phyloP scores from a whole-genome alignment of 2,329 filamentous ascomycete species.

The Lecanicillium sp. region DNA sequence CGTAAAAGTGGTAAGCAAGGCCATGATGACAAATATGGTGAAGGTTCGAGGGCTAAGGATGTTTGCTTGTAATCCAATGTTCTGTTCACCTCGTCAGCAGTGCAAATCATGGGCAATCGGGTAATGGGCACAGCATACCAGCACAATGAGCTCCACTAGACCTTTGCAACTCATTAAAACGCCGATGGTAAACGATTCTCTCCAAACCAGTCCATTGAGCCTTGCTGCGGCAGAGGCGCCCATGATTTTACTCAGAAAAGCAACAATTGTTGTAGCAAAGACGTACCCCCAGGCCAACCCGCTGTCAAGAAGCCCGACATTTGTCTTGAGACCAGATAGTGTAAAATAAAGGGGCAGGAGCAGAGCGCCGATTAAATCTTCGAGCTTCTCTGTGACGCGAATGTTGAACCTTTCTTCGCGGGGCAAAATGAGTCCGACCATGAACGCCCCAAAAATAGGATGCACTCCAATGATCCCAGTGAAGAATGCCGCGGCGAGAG shows the following conservation, averaged over 20 bases:
- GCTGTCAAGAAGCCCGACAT: constrained; percentile 74
- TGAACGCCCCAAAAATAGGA: constrained; percentile 88
- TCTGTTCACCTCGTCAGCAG: constrained; percentile 28
- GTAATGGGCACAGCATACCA: constrained; percentile 45
- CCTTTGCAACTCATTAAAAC: constrained; percentile 95
- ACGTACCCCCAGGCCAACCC: constrained; percentile 89
- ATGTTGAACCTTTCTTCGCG: constrained; percentile 87
- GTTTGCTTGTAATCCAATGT: constrained; percentile 71
- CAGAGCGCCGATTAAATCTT: constrained; percentile 77
- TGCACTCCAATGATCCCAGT: constrained; percentile 87
- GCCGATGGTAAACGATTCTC: constrained; percentile 82
- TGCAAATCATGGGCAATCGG: constrained; percentile 1
- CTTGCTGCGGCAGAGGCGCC: constrained; percentile 76
- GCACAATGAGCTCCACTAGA: constrained; percentile 87
- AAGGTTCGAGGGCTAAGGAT: constrained; percentile 78
- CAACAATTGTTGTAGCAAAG: constrained; percentile 70
- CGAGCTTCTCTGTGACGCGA: constrained; percentile 86
- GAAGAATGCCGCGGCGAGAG: constrained; percentile 75
- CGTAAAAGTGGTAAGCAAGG: constrained; percentile 73
- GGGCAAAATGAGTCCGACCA: constrained; percentile 82
- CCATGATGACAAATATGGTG: constrained; percentile 94
- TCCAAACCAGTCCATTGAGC: constrained; percentile 73
- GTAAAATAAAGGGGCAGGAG: constrained; percentile 92
- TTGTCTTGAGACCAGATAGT: constrained; percentile 79
- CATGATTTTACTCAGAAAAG: constrained; percentile 77